Percentiles rank a stretch among this genome's conserved stretches.
These are phyloP conservation scores for Thelephora aurantiotincta DNA, from an alignment of 768 basidiomycete genomes.

Conservation along the genomic window DNA sequence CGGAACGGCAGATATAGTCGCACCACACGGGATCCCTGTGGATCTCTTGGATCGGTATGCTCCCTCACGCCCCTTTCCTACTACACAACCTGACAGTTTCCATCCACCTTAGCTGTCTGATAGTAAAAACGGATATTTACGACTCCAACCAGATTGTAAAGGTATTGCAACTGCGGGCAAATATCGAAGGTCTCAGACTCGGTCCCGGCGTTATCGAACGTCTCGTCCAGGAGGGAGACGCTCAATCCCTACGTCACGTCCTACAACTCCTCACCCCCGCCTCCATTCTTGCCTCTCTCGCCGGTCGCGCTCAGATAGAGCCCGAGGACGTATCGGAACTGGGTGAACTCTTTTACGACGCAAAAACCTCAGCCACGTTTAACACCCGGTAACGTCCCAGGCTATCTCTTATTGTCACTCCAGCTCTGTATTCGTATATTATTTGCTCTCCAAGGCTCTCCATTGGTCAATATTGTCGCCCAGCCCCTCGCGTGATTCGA, in stretches of 20 bases:
- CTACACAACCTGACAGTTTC: neutral
- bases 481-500: too few species aligned
- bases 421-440: too few species aligned
- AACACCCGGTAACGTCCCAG: too few species aligned
- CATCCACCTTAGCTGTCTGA: slow-evolving; percentile 56
- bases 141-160: slow-evolving; percentile 71
- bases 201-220: slow-evolving; percentile 65
- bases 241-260: slow-evolving; percentile 78
- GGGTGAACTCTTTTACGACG: slow-evolving; percentile 90
- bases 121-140: slow-evolving; percentile 85
- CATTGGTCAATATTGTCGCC: neutral
- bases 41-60: slow-evolving; percentile 84
- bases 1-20: slow-evolving; percentile 82
- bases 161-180: slow-evolving; percentile 77
- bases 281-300: slow-evolving; percentile 67
- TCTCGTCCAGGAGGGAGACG: slow-evolving; percentile 71
- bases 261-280: slow-evolving; percentile 86
- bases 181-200: slow-evolving; percentile 73
- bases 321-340: slow-evolving; percentile 88
- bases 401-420: too few species aligned
- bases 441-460: too few species aligned
- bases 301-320: slow-evolving; percentile 69
- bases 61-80: neutral
- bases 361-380: slow-evolving; percentile 42
- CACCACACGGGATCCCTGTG: slow-evolving; percentile 88